Base-by-base conservation (phyloP, 2,329 filamentous ascomycete species). In the Fusarium bulbicola region DNA sequence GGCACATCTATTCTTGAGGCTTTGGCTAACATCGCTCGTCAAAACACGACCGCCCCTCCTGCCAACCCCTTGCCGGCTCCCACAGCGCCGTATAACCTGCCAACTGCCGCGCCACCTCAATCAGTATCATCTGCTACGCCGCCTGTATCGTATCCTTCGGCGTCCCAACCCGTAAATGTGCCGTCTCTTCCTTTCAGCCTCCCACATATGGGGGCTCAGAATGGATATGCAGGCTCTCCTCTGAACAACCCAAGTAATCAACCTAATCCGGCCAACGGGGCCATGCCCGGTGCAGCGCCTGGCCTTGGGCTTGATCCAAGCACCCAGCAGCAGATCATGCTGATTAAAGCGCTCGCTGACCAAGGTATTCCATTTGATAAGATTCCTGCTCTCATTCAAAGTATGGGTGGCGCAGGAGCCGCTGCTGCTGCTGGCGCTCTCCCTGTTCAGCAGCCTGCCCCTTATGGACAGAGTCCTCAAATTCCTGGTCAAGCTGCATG, bases 281-380 rank as follows among this genome's bases (percentile, higher is more conserved):
- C 79, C 66, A 79, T 82, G 62, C 79, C 79, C 69, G 80, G 80
- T 70, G 79, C 80, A 37, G 71, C 69, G 32, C 60, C 70, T 34
- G 80, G 79, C 53, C 76, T 81, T 68, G 82, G 80, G 63, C 78
- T 87, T 79, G 86, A 88, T 73, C 83, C 83, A 70, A 90, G 88
- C 71, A 84, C 92, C 64, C 90, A 93, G 74, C 88, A 93, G 79
- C 92, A 95, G 79, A 85, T 95, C 62, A 85, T 92, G 80, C 83
- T 96, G 72, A 89, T 97, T 76, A 93, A 95, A 82, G 87, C 92
- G 16, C 86, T 97, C 62, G 88, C 91, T 66, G 90, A 92, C 39
- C 92, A 94, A 81, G 93, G 93, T 53, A 86, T 96, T 32, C 89
- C 93, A 6, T 87, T 93, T 81, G 94, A 96, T 69, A 92, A 95